Evolutionary conservation across 2,329 filamentous ascomycete genomes (phyloP).

Genomic region (Trichoderma semiorbis): DNA sequence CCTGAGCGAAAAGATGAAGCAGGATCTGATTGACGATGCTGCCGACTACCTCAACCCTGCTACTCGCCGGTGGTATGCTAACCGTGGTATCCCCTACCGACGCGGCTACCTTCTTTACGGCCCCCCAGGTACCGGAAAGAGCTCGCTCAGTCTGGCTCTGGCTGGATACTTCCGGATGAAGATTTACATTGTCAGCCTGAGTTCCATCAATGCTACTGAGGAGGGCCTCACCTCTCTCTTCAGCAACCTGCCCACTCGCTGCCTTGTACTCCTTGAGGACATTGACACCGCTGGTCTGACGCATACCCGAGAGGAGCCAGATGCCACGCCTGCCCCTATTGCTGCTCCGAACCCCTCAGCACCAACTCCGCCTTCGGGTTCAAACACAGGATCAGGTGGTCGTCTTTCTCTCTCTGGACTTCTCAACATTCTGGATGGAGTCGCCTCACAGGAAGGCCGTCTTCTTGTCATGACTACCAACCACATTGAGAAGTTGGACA

Average conservation of each 20-base stretch:
- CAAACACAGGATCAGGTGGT: slow-evolving; percentile 20
- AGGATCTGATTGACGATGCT: slow-evolving; percentile 57
- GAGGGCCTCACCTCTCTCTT: slow-evolving; percentile 64
- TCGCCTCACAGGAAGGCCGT: slow-evolving; percentile 61
- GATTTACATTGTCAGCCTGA: slow-evolving; percentile 70
- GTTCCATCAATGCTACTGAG: slow-evolving; percentile 59
- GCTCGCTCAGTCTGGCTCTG: slow-evolving; percentile 65
- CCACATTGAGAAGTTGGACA: slow-evolving; percentile 58
- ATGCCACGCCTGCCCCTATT: slow-evolving; percentile 11
- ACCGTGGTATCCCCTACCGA: slow-evolving; percentile 80
- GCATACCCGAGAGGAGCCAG: slow-evolving; percentile 47
- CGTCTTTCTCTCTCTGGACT: slow-evolving; percentile 70
- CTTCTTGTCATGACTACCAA: slow-evolving; percentile 66
- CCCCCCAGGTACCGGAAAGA: slow-evolving; percentile 77
- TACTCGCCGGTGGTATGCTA: slow-evolving; percentile 74
- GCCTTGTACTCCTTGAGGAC: slow-evolving; percentile 72
- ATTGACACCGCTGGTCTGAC: slow-evolving; percentile 71
- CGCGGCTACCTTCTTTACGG: slow-evolving; percentile 80
- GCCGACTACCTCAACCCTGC: slow-evolving; percentile 60
- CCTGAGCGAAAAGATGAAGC: slow-evolving; percentile 58
- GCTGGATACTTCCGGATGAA: slow-evolving; percentile 67
- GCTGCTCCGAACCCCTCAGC: slow-evolving; percentile 14
- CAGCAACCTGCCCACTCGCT: slow-evolving; percentile 62
- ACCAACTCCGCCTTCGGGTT: neutral
- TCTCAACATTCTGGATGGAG: slow-evolving; percentile 77